Evolutionary conservation across 768 basidiomycete species (phyloP).

Genomic region (Daedaleopsis nitida): DNA sequence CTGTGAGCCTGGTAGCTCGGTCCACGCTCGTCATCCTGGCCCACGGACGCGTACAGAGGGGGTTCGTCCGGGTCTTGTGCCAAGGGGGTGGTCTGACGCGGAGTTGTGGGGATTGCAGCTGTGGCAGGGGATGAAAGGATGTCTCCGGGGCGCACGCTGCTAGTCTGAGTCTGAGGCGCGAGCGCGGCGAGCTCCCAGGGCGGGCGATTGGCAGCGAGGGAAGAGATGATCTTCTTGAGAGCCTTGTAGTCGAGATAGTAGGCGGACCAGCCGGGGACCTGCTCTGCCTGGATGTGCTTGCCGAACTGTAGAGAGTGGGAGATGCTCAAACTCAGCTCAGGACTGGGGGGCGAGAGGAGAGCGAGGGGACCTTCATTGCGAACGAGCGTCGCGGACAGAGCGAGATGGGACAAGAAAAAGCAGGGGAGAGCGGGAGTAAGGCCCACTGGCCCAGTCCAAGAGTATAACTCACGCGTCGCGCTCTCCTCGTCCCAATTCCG

Average conservation of each 20-base stretch:
- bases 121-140: conserved; percentile 30
- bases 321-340: conserved; percentile 1
- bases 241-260: conserved; percentile 99
- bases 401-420: conserved; percentile 7
- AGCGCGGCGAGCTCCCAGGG: conserved; percentile 89
- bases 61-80: conserved; percentile 43
- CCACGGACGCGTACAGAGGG: conserved; percentile 60
- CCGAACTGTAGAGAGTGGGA: conserved; percentile 69
- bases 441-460: conserved; percentile 11
- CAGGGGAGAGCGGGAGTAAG: neutral
- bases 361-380: conserved; percentile 34
- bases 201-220: conserved; percentile 85
- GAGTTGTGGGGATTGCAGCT: conserved; percentile 22
- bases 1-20: conserved; percentile 93
- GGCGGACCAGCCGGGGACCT: conserved; percentile 94
- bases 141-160: conserved; percentile 58
- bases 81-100: conserved; percentile 20
- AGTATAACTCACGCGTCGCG: neutral
- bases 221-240: conserved; percentile 98
- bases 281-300: conserved; percentile 94
- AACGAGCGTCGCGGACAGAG: conserved; percentile 3
- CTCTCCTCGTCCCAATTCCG: neutral
- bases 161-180: conserved; percentile 38
- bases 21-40: conserved; percentile 72
- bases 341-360: conserved; percentile 8